Conservation (phyloP, 2,329 filamentous ascomycete species). For the Fusarium burgessii region DNA sequence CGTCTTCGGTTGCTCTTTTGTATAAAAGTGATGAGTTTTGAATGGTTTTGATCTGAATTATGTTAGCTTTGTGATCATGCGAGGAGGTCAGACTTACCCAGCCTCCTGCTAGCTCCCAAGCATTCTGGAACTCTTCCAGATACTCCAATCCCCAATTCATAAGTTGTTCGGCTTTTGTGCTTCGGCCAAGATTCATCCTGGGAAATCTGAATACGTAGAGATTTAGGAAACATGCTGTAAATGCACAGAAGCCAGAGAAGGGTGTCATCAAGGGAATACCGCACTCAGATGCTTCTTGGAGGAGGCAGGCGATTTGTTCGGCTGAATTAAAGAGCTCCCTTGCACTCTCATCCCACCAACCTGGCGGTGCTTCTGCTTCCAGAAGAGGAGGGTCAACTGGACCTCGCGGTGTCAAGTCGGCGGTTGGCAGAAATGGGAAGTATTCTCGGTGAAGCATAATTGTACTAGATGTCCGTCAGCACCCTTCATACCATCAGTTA, state of each 20-base stretch:
- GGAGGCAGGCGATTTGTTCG: constrained; percentile 50
- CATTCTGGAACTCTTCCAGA: constrained; percentile 39
- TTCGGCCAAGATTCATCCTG: constrained; percentile 52
- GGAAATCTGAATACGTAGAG: constrained; percentile 56
- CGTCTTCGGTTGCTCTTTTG: constrained; percentile 39
- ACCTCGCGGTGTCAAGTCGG: constrained; percentile 51
- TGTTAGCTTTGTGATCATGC: constrained; percentile 3
- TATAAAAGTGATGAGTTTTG: constrained; percentile 39
- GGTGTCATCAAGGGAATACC: constrained; percentile 55
- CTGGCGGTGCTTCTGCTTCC: constrained; percentile 52
- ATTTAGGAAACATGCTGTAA: constrained; percentile 58
- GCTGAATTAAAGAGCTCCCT: constrained; percentile 53
- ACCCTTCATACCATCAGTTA: not conserved
- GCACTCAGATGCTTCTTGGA: constrained; percentile 54
- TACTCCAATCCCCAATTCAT: constrained; percentile 42
- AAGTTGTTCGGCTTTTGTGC: constrained; percentile 24
- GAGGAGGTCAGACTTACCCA: constrained; percentile 22
- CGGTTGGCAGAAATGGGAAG: constrained; percentile 57
- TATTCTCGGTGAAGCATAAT: constrained; percentile 59
- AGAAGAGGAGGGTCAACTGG: constrained; percentile 57
- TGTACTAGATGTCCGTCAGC: constrained; percentile 42
- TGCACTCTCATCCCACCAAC: constrained; percentile 57
- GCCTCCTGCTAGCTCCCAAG: constrained; percentile 40
- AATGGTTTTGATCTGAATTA: constrained; percentile 39
- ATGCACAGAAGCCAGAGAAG: constrained; percentile 60